These are phyloP conservation scores for Domatiomyces globalis DNA, from an alignment of 2,329 filamentous ascomycete species.

Conservation along the genomic window DNA sequence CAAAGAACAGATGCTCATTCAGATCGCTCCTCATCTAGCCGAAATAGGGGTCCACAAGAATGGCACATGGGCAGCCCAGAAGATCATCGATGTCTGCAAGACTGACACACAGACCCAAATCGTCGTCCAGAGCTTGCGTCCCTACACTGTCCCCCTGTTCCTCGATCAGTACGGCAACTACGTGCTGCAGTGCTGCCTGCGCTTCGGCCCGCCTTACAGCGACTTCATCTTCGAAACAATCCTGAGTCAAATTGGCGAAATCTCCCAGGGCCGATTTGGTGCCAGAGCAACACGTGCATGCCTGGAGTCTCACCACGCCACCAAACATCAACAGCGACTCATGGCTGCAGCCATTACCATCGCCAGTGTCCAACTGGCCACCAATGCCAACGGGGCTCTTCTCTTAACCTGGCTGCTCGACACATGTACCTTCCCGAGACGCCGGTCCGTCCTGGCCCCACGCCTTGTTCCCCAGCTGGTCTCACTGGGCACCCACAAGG, in stretches of 20 bases:
- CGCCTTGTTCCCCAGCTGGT: conserved; percentile 85
- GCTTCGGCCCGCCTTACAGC: conserved; percentile 77
- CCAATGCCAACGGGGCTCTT: conserved; percentile 87
- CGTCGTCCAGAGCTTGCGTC: conserved; percentile 70
- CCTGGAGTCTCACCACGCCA: conserved; percentile 86
- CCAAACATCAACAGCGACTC: conserved; percentile 89
- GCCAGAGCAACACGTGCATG: conserved; percentile 94
- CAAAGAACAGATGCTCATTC: conserved; percentile 77
- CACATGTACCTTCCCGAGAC: conserved; percentile 86
- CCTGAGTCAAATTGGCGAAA: conserved; percentile 85
- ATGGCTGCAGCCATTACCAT: conserved; percentile 89
- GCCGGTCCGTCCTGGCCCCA: conserved; percentile 81
- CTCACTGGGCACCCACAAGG: conserved; percentile 94
- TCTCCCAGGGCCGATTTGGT: conserved; percentile 84
- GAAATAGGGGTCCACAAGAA: conserved; percentile 99
- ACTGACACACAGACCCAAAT: conserved; percentile 66
- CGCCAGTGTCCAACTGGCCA: conserved; percentile 89
- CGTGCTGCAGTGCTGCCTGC: conserved; percentile 87
- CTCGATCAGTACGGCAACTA: conserved; percentile 98
- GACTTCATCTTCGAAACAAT: conserved; percentile 98
- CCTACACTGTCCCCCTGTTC: conserved; percentile 83
- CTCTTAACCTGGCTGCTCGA: conserved; percentile 96
- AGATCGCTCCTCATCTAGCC: conserved; percentile 81
- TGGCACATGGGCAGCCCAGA: conserved; percentile 96
- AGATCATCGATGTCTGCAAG: conserved; percentile 95